phyloP scores from a whole-genome alignment of 768 basidiomycete genomes.

The Macrolepiota albuminosa region DNA sequence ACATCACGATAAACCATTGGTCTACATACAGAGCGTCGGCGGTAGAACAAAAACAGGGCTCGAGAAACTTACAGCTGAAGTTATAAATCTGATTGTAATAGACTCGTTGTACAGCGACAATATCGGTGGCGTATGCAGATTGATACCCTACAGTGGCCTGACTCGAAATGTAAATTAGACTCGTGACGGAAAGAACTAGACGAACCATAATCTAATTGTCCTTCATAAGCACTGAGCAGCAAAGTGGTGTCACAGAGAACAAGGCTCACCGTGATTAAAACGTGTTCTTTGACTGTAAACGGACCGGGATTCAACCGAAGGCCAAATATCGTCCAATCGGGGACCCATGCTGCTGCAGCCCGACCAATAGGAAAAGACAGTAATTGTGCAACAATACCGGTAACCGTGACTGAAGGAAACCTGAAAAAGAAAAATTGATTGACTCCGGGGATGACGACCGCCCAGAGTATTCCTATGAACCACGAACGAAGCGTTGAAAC shows the following conservation, averaged over 20 bases:
- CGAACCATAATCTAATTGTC: constrained; percentile 29
- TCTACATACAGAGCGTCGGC: constrained; percentile 30
- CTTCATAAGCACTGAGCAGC: neutral
- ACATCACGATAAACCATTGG: constrained; percentile 71
- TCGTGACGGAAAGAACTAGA: constrained; percentile 20
- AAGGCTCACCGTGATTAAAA: constrained; percentile 43
- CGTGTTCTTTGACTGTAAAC: constrained; percentile 76
- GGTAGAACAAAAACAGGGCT: neutral
- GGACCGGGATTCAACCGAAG: constrained; percentile 68
- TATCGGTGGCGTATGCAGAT: constrained; percentile 69
- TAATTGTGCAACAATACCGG: constrained; percentile 60
- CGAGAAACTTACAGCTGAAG: constrained; percentile 43
- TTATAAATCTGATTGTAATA: constrained; percentile 59
- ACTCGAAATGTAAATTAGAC: neutral
- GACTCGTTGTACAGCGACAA: constrained; percentile 62
- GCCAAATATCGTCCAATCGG: constrained; percentile 53
- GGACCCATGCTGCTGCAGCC: constrained; percentile 48
- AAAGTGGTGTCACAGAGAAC: neutral
- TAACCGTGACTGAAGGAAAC: constrained; percentile 33
- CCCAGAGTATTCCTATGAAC: constrained; percentile 50
- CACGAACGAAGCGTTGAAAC: constrained; percentile 46
- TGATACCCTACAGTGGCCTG: constrained; percentile 57
- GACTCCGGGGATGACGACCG: constrained; percentile 51
- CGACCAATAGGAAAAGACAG: constrained; percentile 67
- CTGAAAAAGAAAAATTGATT: constrained; percentile 56